Conservation (phyloP, 768 basidiomycete species). For the Fomitopsis serialis region DNA sequence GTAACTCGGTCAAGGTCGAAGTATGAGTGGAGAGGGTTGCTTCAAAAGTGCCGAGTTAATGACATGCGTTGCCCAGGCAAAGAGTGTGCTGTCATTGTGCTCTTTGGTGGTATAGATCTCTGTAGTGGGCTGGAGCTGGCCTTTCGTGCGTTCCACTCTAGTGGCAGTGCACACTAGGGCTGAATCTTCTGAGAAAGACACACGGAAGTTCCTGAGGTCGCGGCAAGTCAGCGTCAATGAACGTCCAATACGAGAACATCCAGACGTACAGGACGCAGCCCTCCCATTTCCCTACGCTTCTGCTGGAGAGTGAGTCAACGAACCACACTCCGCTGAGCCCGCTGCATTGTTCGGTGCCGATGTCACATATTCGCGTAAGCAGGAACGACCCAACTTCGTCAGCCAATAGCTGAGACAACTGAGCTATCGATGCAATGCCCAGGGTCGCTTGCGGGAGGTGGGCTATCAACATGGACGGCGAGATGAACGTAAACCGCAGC, state of each 20-base stretch:
- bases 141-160: constrained; percentile 34
- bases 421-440: constrained; percentile 66
- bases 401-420: constrained; percentile 65
- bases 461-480: constrained; percentile 73
- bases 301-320: constrained; percentile 62
- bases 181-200: constrained; percentile 46
- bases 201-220: constrained; percentile 56
- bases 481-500: constrained; percentile 67
- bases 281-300: constrained; percentile 72
- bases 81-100: constrained; percentile 23
- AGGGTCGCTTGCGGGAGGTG: constrained; percentile 79
- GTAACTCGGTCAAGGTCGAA: too few species aligned
- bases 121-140: not conserved
- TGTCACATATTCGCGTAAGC: constrained; percentile 61
- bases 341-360: constrained; percentile 54
- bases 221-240: not conserved
- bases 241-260: not conserved
- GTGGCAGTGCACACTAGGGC: constrained; percentile 55
- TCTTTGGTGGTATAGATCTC: constrained; percentile 20
- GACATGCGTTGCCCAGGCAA: constrained; percentile 50
- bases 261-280: constrained; percentile 66
- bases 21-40: too few species aligned
- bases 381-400: constrained; percentile 76
- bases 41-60: constrained; percentile 27
- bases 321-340: constrained; percentile 62